These are phyloP conservation scores for Colletotrichum eremochloae DNA, from an alignment of 2,329 filamentous ascomycete genomes.

Conservation along the genomic window DNA sequence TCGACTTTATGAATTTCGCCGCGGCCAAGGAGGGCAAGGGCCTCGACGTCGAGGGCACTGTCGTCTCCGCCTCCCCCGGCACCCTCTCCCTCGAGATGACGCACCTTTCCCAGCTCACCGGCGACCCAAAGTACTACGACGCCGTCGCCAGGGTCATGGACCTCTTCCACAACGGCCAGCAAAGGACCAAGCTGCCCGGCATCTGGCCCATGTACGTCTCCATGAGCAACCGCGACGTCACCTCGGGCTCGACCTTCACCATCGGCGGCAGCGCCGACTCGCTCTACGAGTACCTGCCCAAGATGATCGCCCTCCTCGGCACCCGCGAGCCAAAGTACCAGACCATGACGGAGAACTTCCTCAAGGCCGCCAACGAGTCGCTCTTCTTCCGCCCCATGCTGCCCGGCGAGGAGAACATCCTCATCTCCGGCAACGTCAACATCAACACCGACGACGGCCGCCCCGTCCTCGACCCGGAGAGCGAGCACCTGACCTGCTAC, in stretches of 20 bases:
- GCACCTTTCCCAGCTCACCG: constrained; percentile 78
- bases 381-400: constrained; percentile 73
- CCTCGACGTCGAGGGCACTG: constrained; percentile 50
- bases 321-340: constrained; percentile 68
- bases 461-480: constrained; percentile 49
- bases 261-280: constrained; percentile 58
- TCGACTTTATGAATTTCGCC: constrained; percentile 60
- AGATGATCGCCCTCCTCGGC: constrained; percentile 68
- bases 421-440: constrained; percentile 62
- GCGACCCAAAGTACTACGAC: constrained; percentile 80
- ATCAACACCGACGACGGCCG: constrained; percentile 37
- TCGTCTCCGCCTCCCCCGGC: constrained; percentile 65
- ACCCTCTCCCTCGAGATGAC: constrained; percentile 81
- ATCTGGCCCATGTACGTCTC: constrained; percentile 79
- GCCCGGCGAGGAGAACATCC: constrained; percentile 64
- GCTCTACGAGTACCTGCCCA: constrained; percentile 57
- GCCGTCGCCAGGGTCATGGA: constrained; percentile 77
- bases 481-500: constrained; percentile 65
- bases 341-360: constrained; percentile 67
- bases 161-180: constrained; percentile 74
- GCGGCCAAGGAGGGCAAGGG: constrained; percentile 53
- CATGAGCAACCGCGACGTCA: constrained; percentile 63
- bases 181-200: constrained; percentile 75
- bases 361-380: constrained; percentile 66
- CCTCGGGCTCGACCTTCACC: constrained; percentile 48